These are phyloP conservation scores for Camillea tinctor DNA, from an alignment of 2,329 filamentous ascomycete species.

Conservation along the genomic window DNA sequence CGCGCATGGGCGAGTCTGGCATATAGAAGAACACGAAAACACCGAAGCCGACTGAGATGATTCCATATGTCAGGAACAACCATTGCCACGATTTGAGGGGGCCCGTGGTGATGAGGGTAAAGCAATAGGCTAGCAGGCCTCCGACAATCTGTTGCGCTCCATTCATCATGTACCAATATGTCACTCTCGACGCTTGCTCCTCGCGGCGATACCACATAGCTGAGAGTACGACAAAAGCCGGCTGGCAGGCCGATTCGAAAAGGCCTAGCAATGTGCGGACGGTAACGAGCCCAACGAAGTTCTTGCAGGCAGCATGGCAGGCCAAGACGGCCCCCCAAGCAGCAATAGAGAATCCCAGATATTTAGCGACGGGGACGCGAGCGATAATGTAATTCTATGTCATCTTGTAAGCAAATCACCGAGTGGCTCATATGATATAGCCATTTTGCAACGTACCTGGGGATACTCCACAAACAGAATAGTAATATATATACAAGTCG, in stretches of 20 bases:
- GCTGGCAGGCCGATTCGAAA: constrained; percentile 70
- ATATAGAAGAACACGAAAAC: constrained; percentile 63
- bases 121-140: constrained; percentile 67
- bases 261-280: constrained; percentile 67
- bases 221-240: constrained; percentile 64
- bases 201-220: constrained; percentile 70
- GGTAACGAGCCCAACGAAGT: constrained; percentile 57
- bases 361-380: constrained; percentile 66
- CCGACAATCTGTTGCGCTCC: constrained; percentile 71
- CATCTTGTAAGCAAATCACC: background rate
- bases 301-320: constrained; percentile 59
- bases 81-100: constrained; percentile 65
- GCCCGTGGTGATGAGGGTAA: constrained; percentile 50
- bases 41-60: constrained; percentile 61
- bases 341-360: constrained; percentile 61
- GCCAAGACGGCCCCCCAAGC: constrained; percentile 62
- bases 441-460: constrained; percentile 38
- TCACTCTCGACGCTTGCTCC: constrained; percentile 65
- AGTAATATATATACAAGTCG: constrained; percentile 72
- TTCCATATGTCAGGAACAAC: constrained; percentile 66
- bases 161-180: constrained; percentile 79
- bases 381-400: constrained; percentile 51
- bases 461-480: constrained; percentile 72
- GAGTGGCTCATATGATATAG: background rate
- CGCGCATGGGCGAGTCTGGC: constrained; percentile 70